phyloP scores from a whole-genome alignment of 208 protist species.

The Trypanosoma brucei region DNA sequence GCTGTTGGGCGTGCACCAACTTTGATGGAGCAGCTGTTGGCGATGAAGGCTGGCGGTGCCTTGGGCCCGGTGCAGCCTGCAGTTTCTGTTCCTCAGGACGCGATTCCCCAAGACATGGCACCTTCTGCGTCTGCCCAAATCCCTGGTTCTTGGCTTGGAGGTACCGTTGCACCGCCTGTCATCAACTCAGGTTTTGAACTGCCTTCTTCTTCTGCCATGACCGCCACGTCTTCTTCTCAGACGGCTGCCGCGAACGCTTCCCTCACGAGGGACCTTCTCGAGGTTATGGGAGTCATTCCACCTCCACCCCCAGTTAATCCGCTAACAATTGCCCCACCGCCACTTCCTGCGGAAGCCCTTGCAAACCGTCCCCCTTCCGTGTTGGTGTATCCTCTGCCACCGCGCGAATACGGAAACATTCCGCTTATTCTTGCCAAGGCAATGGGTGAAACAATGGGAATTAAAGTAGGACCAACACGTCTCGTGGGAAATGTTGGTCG shows the following conservation, averaged over 20 bases:
- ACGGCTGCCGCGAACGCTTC: background rate
- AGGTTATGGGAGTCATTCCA: constrained; percentile 38
- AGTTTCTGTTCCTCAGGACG: background rate
- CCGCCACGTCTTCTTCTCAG: background rate
- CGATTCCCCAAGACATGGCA: background rate
- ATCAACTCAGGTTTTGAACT: background rate
- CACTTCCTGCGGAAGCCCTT: constrained; percentile 62
- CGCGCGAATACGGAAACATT: constrained; percentile 53
- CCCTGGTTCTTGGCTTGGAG: background rate
- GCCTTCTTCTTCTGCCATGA: constrained; percentile 1
- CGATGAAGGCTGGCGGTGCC: constrained; percentile 36
- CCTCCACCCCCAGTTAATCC: constrained; percentile 27
- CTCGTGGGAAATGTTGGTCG: constrained; percentile 80
- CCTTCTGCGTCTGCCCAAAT: background rate
- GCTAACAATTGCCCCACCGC: constrained; percentile 62
- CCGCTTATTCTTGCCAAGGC: constrained; percentile 70
- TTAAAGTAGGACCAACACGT: constrained; percentile 78
- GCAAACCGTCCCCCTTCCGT: constrained; percentile 71
- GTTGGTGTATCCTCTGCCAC: constrained; percentile 77
- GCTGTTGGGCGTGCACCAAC: constrained; percentile 20
- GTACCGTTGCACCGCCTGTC: constrained; percentile 5
- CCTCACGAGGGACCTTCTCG: constrained; percentile 53
- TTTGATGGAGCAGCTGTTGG: constrained; percentile 59
- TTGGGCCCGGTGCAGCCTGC: background rate
- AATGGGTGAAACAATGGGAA: constrained; percentile 73